Base-by-base conservation (phyloP, 129 eudicot genomes). In the Arctium lappa region DNA sequence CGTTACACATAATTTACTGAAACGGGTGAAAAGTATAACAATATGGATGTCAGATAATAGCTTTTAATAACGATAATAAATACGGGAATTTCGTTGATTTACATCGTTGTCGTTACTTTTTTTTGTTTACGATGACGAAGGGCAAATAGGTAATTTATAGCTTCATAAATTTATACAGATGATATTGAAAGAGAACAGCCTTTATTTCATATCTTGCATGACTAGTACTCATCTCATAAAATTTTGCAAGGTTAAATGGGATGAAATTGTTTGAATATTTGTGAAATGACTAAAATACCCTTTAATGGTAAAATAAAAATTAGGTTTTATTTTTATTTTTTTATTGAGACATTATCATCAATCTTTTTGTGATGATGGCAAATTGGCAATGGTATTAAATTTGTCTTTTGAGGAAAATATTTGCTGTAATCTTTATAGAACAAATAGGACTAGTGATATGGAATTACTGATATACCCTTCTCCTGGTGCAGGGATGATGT, bases 401-500 rank as follows among this genome's bases (percentile, higher is more conserved):
- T 60, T n/a, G 22, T 60, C 16, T 16, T 22, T 60, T 60, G 29
- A 60, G 66, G 66, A n/a, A 16, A 60, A 60, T 60, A 18, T 60
- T 16, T 60, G 8, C 66, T 60, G 29, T 1, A 16, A 60, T 16
- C 29, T 16, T 60, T 16, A 16, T n/a, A 15, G 27, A 15, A 56
- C 27, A 56, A 56, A 10, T 44, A 44, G 53, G 10, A 10, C 42
- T 33, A 36, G 33, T 39, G n/a, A 8, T 60, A 5, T 32, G 11
- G 37, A 81, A 56, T 72, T 81, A 80, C 84, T 66, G 15, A 16
- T 62, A 38, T 73, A 37, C 40, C 33, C 79, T 18, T 27, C 6
- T 39, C 29, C 10, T 78, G 34, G 5, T 79, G 87, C 80, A 79
- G 83, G 80, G 38, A 56, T 77, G 48, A 62, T 78, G 79, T 75